These are phyloP conservation scores for Pyrrhoderma lamaoense DNA, from an alignment of 1,284 basidiomycete genomes.

Conservation along the genomic window DNA sequence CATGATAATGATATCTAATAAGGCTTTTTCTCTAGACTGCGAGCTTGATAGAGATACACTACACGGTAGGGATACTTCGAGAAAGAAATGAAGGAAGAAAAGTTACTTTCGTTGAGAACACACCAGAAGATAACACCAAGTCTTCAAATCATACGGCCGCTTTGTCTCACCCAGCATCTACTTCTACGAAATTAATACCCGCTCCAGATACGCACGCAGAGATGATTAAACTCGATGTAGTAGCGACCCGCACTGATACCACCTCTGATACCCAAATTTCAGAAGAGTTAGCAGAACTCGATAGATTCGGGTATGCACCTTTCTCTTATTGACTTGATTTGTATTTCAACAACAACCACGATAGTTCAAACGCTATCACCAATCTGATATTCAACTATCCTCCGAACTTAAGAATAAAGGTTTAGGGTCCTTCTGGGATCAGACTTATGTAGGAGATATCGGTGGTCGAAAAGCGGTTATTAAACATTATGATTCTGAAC, in stretches of 20 bases:
- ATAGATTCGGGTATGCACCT: conserved; percentile 32
- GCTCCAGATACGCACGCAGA: no score
- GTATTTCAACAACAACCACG: conserved; percentile 1
- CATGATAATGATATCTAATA: not conserved
- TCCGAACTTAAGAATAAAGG: conserved; percentile 27
- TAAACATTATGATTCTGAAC: conserved; percentile 38
- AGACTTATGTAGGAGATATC: conserved; percentile 33
- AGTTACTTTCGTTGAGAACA: conserved; percentile 7
- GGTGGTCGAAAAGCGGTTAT: conserved; percentile 35
- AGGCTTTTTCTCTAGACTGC: conserved; percentile 30
- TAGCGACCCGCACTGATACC: not conserved
- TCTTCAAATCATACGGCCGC: not conserved
- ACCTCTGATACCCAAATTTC: not conserved
- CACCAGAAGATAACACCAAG: not conserved
- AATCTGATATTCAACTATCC: conserved; percentile 36
- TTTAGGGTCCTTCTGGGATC: conserved; percentile 42
- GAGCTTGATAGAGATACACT: conserved; percentile 45
- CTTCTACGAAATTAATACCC: not conserved
- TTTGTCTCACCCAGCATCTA: not conserved
- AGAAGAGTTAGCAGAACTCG: conserved; percentile 18
- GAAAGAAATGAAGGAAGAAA: not conserved
- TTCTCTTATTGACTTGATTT: not conserved
- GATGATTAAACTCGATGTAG: not conserved
- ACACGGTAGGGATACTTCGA: conserved; percentile 28
- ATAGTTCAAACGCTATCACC: conserved; percentile 45